These are phyloP conservation scores for Aspergillus oerlinghausenensis DNA, from an alignment of 2,329 filamentous ascomycete genomes.

Conservation along the genomic window DNA sequence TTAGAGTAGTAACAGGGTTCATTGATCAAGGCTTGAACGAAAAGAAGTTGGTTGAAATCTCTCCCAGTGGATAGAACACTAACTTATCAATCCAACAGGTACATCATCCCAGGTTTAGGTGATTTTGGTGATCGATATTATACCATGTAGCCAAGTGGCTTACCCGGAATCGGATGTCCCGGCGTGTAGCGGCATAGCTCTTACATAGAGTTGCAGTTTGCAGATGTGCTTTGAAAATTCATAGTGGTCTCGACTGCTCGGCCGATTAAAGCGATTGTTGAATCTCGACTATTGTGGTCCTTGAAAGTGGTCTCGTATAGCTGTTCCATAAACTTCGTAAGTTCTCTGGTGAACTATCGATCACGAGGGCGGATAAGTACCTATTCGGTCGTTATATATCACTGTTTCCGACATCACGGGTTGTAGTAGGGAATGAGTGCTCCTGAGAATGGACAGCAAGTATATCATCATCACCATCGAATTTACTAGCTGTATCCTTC, in stretches of 20 bases:
- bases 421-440: conserved; percentile 14
- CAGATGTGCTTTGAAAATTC: background rate
- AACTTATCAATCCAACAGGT: conserved; percentile 52
- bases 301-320: background rate
- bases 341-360: conserved; percentile 17
- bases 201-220: background rate
- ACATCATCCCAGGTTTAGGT: conserved; percentile 88
- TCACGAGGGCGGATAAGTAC: conserved; percentile 23
- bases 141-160: conserved; percentile 58
- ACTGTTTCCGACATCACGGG: conserved; percentile 14
- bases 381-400: conserved; percentile 7
- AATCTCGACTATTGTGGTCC: background rate
- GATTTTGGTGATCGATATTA: conserved; percentile 97
- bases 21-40: conserved; percentile 94
- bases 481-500: conserved; percentile 50
- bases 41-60: conserved; percentile 70
- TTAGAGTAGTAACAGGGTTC: conserved; percentile 92
- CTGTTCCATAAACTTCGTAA: background rate
- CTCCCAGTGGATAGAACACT: background rate
- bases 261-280: background rate
- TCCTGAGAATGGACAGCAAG: conserved; percentile 15
- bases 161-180: background rate
- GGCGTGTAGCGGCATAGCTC: background rate
- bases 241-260: background rate
- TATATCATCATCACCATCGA: conserved; percentile 20